These are phyloP conservation scores for Lenzites betulinus DNA, from an alignment of 768 basidiomycete genomes.

Conservation along the genomic window DNA sequence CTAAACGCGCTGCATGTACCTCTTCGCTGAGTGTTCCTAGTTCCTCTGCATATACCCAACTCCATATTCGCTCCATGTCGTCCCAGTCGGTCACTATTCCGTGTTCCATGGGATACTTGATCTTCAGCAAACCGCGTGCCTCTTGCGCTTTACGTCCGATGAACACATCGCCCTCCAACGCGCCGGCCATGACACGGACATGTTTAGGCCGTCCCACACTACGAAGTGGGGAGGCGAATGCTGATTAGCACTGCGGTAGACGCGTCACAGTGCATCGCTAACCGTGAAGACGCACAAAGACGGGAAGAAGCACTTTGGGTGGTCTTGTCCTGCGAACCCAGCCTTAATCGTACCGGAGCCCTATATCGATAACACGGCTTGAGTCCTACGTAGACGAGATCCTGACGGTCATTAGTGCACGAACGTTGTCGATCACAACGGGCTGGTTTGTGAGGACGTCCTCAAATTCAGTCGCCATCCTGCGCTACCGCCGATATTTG, in stretches of 20 bases:
- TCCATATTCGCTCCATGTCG: conserved; percentile 99
- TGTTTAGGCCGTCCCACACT: conserved; percentile 98
- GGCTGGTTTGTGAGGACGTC: conserved; percentile 98
- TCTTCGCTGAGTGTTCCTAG: conserved; percentile 95
- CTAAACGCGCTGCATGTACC: conserved; percentile 47
- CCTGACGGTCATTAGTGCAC: conserved; percentile 34
- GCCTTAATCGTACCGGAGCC: conserved; percentile 99
- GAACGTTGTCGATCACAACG: conserved; percentile 97
- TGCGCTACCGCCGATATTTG: conserved; percentile 4
- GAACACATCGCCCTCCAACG: conserved; percentile 93
- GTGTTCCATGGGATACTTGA: conserved; percentile 99
- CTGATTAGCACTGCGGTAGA: conserved; percentile 12
- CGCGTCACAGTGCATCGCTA: conserved; percentile 28
- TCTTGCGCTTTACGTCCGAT: conserved; percentile 96
- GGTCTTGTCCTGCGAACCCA: conserved; percentile 98
- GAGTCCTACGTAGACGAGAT: conserved; percentile 19
- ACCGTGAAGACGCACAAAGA: conserved; percentile 80
- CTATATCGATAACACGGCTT: conserved; percentile 42
- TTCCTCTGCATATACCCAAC: conserved; percentile 95
- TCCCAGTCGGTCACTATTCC: conserved; percentile 99
- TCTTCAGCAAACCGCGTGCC: conserved; percentile 91
- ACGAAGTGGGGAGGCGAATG: conserved; percentile 4
- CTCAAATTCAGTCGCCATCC: conserved; percentile 86
- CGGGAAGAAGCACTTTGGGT: conserved; percentile 99
- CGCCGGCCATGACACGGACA: conserved; percentile 96